Percentiles rank a stretch among this genome's conserved stretches.
phyloP scores from a whole-genome alignment of 2,329 filamentous ascomycete species.

The Cyanodermella asteris region DNA sequence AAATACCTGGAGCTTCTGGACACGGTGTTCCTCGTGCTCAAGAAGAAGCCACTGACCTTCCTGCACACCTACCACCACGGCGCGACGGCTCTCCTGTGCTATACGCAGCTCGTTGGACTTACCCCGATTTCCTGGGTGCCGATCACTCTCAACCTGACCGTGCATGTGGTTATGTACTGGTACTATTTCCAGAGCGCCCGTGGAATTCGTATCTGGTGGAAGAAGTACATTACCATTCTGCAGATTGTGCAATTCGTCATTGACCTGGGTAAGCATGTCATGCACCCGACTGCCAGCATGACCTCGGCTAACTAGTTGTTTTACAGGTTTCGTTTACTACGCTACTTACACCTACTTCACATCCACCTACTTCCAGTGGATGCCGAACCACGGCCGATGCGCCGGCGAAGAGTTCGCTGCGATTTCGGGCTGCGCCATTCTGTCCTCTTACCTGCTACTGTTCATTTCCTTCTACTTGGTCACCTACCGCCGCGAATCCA shows the following conservation, averaged over 20 bases:
- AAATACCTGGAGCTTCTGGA: conserved; percentile 93
- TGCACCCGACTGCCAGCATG: background rate
- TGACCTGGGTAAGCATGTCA: conserved; percentile 52
- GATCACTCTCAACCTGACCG: conserved; percentile 76
- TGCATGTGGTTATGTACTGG: conserved; percentile 99
- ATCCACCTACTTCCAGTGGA: conserved; percentile 65
- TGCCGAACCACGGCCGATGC: conserved; percentile 70
- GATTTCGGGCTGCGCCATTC: conserved; percentile 72
- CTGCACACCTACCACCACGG: conserved; percentile 98
- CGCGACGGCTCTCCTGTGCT: conserved; percentile 89
- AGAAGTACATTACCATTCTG: conserved; percentile 96
- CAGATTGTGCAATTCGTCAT: conserved; percentile 96
- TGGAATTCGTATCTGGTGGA: conserved; percentile 95
- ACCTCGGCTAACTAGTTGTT: conserved; percentile 8
- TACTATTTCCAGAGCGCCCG: conserved; percentile 99
- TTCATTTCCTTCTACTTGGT: conserved; percentile 99
- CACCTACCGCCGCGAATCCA: conserved; percentile 38
- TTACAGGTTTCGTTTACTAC: conserved; percentile 81
- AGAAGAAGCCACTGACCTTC: conserved; percentile 97
- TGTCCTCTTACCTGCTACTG: conserved; percentile 86
- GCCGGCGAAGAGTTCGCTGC: conserved; percentile 94
- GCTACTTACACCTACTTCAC: conserved; percentile 98
- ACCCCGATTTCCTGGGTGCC: conserved; percentile 90
- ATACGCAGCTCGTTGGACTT: conserved; percentile 82
- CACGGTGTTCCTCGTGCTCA: conserved; percentile 90